These are phyloP conservation scores for Colletotrichum shisoi DNA, from an alignment of 2,329 filamentous ascomycete species.

Conservation along the genomic window DNA sequence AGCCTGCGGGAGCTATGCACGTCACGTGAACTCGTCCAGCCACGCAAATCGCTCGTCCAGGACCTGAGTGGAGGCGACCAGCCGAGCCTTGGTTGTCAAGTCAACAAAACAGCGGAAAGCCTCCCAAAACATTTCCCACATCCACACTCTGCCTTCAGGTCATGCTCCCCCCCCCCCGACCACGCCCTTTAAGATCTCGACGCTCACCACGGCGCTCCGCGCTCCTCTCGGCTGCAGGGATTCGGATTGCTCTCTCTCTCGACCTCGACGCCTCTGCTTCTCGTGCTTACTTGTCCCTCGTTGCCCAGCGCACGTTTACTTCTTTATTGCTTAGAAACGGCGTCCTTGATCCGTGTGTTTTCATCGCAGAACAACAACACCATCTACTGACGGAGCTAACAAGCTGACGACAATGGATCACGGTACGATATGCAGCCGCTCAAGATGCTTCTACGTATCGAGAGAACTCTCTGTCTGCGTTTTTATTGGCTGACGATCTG, in stretches of 20 bases:
- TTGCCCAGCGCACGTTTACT: conserved; percentile 27
- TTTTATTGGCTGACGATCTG: conserved; percentile 43
- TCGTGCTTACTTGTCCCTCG: conserved; percentile 9
- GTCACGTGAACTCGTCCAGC: conserved; percentile 29
- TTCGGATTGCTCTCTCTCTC: conserved; percentile 20
- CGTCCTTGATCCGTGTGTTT: conserved; percentile 38
- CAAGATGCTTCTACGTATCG: not conserved
- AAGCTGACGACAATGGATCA: conserved; percentile 36
- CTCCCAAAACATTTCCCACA: conserved; percentile 36
- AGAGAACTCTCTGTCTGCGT: conserved; percentile 31
- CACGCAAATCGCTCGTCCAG: conserved; percentile 23
- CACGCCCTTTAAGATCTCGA: conserved; percentile 38
- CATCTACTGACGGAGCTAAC: conserved; percentile 11
- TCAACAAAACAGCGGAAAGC: conserved; percentile 34
- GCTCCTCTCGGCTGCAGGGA: conserved; percentile 34
- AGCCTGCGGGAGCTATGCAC: not conserved
- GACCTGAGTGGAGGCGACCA: conserved; percentile 30
- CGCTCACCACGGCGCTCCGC: conserved; percentile 38
- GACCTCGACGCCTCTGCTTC: conserved; percentile 21
- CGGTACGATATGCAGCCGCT: conserved; percentile 26
- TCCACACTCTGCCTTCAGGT: conserved; percentile 28
- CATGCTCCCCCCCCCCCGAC: conserved; percentile 29
- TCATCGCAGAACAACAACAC: conserved; percentile 38
- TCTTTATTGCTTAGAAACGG: conserved; percentile 35
- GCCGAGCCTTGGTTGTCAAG: conserved; percentile 33